Conservation (phyloP, 23 red algal species). For the Rhodosorus marinus region DNA sequence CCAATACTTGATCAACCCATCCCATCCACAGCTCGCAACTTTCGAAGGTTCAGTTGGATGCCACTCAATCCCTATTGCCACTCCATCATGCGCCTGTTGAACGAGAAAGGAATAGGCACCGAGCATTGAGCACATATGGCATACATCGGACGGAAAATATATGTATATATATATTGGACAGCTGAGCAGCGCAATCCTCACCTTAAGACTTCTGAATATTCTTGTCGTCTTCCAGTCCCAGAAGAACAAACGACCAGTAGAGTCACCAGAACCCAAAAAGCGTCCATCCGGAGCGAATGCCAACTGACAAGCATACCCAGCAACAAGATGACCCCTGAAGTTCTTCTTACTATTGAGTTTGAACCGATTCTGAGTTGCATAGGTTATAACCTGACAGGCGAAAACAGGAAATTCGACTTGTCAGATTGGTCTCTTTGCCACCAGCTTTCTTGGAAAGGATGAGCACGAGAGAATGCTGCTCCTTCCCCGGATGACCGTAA, state of each 20-base stretch:
- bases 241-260: slow-evolving; percentile 44
- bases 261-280: slow-evolving; percentile 55
- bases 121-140: too few relatives aligned
- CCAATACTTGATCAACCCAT: slow-evolving; percentile 16
- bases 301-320: slow-evolving; percentile 51
- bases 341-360: slow-evolving; percentile 36
- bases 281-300: slow-evolving; percentile 53
- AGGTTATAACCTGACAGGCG: too few relatives aligned
- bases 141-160: too few relatives aligned
- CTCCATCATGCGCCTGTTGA: slow-evolving; percentile 22
- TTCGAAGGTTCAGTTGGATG: slow-evolving; percentile 1
- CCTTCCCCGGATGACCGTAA: too few relatives aligned
- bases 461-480: too few relatives aligned
- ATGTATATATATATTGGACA: too few relatives aligned
- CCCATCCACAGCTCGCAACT: slow-evolving; percentile 9
- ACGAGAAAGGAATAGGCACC: too few relatives aligned
- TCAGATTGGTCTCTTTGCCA: too few relatives aligned
- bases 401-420: too few relatives aligned
- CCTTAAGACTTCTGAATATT: slow-evolving; percentile 27
- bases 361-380: too few relatives aligned
- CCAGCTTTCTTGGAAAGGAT: too few relatives aligned
- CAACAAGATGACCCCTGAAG: slow-evolving; percentile 63
- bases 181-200: too few relatives aligned
- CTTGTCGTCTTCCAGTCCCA: slow-evolving; percentile 72
- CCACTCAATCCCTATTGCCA: slow-evolving; percentile 35